These are phyloP conservation scores for Kodamaea lidongshanica DNA, from an alignment of 805 yeast genomes.

Conservation along the genomic window DNA sequence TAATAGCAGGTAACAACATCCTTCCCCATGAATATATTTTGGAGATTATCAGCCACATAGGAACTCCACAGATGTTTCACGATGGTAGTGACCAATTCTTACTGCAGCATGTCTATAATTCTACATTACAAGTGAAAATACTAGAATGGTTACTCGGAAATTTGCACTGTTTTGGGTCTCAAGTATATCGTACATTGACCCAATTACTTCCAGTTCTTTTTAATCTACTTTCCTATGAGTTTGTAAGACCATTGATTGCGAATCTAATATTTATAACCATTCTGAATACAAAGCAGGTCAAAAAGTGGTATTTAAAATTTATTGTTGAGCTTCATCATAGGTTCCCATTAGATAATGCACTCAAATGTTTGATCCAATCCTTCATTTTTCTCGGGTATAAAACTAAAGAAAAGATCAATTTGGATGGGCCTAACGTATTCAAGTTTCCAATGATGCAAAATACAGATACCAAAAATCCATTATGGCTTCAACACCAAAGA, in stretches of 20 bases:
- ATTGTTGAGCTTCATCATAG: slow-evolving; percentile 22
- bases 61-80: slow-evolving; percentile 8
- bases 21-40: slow-evolving; percentile 5
- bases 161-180: slow-evolving; percentile 8
- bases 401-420: neutral
- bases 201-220: slow-evolving; percentile 9
- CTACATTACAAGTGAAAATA: slow-evolving; percentile 6
- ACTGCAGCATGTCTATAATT: slow-evolving; percentile 5
- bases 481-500: slow-evolving; percentile 1
- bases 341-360: slow-evolving; percentile 28
- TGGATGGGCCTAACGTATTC: slow-evolving; percentile 1
- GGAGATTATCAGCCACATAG: slow-evolving; percentile 10
- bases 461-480: neutral
- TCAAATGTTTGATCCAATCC: slow-evolving; percentile 10
- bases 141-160: slow-evolving; percentile 11
- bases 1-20: slow-evolving; percentile 3
- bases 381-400: slow-evolving; percentile 1
- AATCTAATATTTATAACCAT: slow-evolving; percentile 9
- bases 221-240: slow-evolving; percentile 11
- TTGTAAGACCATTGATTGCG: slow-evolving; percentile 10
- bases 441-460: slow-evolving; percentile 1
- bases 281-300: slow-evolving; percentile 5
- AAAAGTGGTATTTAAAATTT: slow-evolving; percentile 26
- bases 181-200: slow-evolving; percentile 2
- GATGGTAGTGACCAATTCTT: slow-evolving; percentile 4